Evolutionary conservation across 2,329 filamentous ascomycete genomes (phyloP).

Genomic region (Stachybotrys chartarum): DNA sequence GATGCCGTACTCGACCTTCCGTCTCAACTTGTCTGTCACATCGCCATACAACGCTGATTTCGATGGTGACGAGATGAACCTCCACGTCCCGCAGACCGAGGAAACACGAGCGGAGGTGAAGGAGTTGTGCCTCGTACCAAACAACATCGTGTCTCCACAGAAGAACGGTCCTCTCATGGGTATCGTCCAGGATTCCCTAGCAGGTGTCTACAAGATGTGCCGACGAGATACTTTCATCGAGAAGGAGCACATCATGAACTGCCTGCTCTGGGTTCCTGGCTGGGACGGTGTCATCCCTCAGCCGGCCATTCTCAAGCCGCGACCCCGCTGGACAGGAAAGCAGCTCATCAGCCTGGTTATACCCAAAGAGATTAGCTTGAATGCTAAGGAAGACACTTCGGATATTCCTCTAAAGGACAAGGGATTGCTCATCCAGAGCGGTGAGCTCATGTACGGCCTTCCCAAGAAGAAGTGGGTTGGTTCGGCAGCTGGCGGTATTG

Average conservation of each 20-base stretch:
- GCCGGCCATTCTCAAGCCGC: constrained; percentile 89
- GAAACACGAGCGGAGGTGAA: constrained; percentile 93
- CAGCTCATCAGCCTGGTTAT: constrained; percentile 94
- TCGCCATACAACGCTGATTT: constrained; percentile 99
- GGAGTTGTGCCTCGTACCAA: constrained; percentile 93
- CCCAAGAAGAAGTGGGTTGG: constrained; percentile 92
- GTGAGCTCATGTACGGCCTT: constrained; percentile 84
- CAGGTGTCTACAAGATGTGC: constrained; percentile 94
- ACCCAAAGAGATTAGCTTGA: constrained; percentile 76
- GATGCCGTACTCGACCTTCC: constrained; percentile 98
- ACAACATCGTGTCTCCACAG: constrained; percentile 97
- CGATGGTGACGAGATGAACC: constrained; percentile 99
- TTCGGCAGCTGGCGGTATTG: constrained; percentile 80
- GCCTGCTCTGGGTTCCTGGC: constrained; percentile 93
- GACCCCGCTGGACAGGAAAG: constrained; percentile 94
- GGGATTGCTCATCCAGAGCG: constrained; percentile 75
- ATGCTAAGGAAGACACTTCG: constrained; percentile 55
- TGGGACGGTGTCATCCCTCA: constrained; percentile 95
- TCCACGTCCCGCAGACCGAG: constrained; percentile 97
- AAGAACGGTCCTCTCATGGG: constrained; percentile 97
- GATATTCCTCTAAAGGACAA: constrained; percentile 64
- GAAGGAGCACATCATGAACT: constrained; percentile 90
- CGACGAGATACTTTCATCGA: constrained; percentile 85
- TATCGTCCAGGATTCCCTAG: constrained; percentile 96
- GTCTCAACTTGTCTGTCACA: constrained; percentile 93